Conservation (phyloP, 352 stramenopile genomes). For the Pythium coloratum region DNA sequence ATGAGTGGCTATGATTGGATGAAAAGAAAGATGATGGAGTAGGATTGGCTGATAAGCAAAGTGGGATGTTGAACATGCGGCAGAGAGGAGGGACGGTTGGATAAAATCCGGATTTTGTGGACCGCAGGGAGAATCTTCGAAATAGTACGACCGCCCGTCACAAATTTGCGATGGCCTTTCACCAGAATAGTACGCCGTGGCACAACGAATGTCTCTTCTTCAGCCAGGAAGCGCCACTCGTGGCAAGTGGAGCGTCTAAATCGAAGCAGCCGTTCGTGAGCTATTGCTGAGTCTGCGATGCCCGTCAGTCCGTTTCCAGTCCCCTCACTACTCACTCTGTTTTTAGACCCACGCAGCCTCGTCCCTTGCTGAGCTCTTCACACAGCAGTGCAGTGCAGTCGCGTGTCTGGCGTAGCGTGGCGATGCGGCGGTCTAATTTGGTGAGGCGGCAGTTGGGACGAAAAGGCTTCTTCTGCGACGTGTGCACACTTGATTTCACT, state of each 20-base stretch:
- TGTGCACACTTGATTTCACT: background rate
- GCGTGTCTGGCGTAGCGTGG: background rate
- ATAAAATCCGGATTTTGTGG: conserved; percentile 23
- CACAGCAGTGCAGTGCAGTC: background rate
- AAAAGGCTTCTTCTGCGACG: background rate
- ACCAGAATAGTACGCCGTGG: background rate
- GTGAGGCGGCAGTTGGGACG: background rate
- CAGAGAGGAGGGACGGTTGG: conserved; percentile 5
- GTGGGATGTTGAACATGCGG: conserved; percentile 11
- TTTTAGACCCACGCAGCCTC: background rate
- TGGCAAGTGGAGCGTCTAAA: too few species aligned
- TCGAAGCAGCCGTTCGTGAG: too few species aligned
- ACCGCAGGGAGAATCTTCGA: background rate
- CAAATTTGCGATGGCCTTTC: background rate
- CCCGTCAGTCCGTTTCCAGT: too few species aligned
- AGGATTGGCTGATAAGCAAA: conserved; percentile 8
- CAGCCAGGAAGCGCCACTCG: background rate
- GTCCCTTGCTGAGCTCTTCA: background rate
- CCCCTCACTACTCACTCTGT: too few species aligned
- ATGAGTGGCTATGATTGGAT: background rate
- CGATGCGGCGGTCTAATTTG: background rate
- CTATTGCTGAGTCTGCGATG: too few species aligned
- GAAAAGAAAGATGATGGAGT: background rate
- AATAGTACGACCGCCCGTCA: background rate
- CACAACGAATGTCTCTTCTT: too few species aligned